A percentile compares a stretch with the other conserved stretches of the same genome.
These are phyloP conservation scores for Dactylorhiza incarnata DNA, from an alignment of 106 monocot genomes.

Conservation along the genomic window DNA sequence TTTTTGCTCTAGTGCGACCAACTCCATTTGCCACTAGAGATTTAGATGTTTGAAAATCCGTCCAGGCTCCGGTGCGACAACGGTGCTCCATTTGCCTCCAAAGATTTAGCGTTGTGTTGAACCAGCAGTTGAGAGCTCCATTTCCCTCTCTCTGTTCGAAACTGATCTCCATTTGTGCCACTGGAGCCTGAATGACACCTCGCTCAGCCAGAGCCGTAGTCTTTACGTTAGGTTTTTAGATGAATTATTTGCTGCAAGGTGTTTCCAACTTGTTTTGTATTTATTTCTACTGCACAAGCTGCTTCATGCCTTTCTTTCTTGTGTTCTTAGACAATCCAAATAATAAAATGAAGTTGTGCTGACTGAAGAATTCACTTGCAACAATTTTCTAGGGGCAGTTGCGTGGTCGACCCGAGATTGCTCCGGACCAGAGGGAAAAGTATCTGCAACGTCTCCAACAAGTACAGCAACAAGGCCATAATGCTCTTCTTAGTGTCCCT, in stretches of 20 bases:
- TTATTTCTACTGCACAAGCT: background rate
- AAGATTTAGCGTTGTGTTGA: too few relatives aligned
- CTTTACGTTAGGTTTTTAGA: background rate
- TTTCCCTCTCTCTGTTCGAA: too few relatives aligned
- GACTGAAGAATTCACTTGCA: background rate
- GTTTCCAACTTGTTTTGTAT: background rate
- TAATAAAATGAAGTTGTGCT: background rate
- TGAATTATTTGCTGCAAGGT: background rate
- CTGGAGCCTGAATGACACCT: too few relatives aligned
- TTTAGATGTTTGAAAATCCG: too few relatives aligned
- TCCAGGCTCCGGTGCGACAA: too few relatives aligned
- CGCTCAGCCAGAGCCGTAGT: too few relatives aligned
- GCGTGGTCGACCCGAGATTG: slow-evolving; percentile 87
- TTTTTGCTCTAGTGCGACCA: too few relatives aligned
- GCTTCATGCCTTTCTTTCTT: background rate
- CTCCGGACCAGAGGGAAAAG: slow-evolving; percentile 94
- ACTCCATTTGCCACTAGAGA: too few relatives aligned
- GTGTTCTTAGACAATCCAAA: background rate
- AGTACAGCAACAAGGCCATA: slow-evolving; percentile 81
- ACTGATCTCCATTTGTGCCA: too few relatives aligned
- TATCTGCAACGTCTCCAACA: slow-evolving; percentile 80
- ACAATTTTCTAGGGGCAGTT: slow-evolving; percentile 41
- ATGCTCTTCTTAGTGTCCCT: slow-evolving; percentile 42
- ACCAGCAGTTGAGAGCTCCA: too few relatives aligned
- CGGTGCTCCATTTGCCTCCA: too few relatives aligned